Base-by-base conservation (phyloP, 805 yeast species). In the Candida sonorensis region DNA sequence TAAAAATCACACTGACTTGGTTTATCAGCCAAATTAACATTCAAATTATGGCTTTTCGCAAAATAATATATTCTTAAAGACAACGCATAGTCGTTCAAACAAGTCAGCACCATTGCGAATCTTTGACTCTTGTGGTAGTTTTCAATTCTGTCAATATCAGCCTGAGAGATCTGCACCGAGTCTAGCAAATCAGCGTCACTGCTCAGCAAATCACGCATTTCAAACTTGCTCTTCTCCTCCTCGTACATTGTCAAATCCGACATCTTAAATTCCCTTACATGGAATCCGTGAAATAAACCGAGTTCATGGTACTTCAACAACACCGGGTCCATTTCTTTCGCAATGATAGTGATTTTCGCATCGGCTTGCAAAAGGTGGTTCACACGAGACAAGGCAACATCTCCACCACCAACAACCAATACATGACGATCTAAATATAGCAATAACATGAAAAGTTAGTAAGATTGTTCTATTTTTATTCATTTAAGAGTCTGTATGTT, bases 1-100 rank as follows among this genome's bases (percentile, higher is more conserved):
- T 82, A 84, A 55, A 82, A 84, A 55, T 84, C 95, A 60, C 95
- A 84, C 38, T 75, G 61, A n/a, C 72, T 69, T 3, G 94, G 94
- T 40, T 81, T 81, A 53, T 84, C 95, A 2, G 94, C 94, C 24
- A 83, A 78, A 49, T 84, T 84, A 16, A 81, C 85, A 17, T 75
- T 72, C 53, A 85, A 42, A 36, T 75, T 57, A 27, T 62, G 45
- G 30, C 54, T 45, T 38, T 64, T 57, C 40, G 71, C 62, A 29
- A 60, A 57, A 39, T 71, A 66, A 50, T 78, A 83, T 14, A 84
- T 75, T 41, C 59, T 55, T 15, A 67, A 61, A 21, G 84, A 74
- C 30, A 71, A 57, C 10, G 61, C 64, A 34, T 81, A 81, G 48
- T 81, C 86, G 51, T 81, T 85, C 25, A 85, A 71, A 31, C 90